These are phyloP conservation scores for Penicillium psychrosexuale DNA, from an alignment of 2,329 filamentous ascomycete species.

Conservation along the genomic window DNA sequence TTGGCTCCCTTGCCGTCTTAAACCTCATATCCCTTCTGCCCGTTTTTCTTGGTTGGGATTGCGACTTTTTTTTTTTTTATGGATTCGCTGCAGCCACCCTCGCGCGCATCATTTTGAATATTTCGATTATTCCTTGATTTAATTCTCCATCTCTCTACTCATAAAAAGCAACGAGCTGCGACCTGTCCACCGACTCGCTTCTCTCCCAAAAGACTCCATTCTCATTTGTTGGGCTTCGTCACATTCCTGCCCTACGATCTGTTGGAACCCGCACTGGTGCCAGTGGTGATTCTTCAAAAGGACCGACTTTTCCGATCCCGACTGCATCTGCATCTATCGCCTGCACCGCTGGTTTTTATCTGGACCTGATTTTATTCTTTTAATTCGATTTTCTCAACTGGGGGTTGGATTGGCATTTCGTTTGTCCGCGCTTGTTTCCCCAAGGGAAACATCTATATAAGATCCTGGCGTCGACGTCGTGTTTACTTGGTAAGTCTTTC, in stretches of 20 bases:
- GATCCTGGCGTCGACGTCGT: conserved; percentile 19
- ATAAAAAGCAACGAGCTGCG: conserved; percentile 27
- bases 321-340: conserved; percentile 31
- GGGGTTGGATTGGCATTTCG: conserved; percentile 25
- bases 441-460: conserved; percentile 22
- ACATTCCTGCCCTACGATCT: conserved; percentile 35
- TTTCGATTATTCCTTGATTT: conserved; percentile 5
- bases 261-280: conserved; percentile 21
- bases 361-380: conserved; percentile 16
- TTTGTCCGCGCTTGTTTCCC: conserved; percentile 16
- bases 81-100: conserved; percentile 27
- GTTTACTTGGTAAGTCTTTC: conserved; percentile 22
- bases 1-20: conserved; percentile 26
- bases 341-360: conserved; percentile 27
- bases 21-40: conserved; percentile 26
- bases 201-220: conserved; percentile 2
- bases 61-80: conserved; percentile 25
- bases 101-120: conserved; percentile 19
- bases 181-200: conserved; percentile 17
- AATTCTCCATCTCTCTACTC: not conserved
- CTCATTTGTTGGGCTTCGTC: conserved; percentile 24
- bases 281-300: conserved; percentile 34
- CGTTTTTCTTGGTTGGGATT: conserved; percentile 25
- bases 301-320: conserved; percentile 37
- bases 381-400: conserved; percentile 12